phyloP scores from a whole-genome alignment of 352 stramenopile genomes.

The Globisporangium paddicum region DNA sequence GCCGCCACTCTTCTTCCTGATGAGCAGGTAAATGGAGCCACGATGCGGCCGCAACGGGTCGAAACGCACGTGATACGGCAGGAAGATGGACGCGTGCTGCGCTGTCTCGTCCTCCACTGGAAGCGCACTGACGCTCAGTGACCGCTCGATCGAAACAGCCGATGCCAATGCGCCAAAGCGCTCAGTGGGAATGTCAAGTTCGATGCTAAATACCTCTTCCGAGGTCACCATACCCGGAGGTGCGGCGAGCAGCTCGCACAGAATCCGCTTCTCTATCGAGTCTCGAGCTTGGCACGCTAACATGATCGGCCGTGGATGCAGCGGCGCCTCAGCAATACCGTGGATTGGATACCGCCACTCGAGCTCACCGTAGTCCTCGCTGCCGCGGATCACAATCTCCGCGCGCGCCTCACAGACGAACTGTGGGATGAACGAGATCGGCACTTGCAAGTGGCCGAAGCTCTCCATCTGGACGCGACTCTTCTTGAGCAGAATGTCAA shows the following conservation, averaged over 20 bases:
- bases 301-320: slow-evolving; percentile 51
- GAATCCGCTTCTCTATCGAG: slow-evolving; percentile 51
- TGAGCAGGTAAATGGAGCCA: slow-evolving; percentile 60
- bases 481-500: slow-evolving; percentile 78
- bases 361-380: slow-evolving; percentile 61
- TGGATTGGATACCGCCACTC: slow-evolving; percentile 76
- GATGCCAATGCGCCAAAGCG: slow-evolving; percentile 54
- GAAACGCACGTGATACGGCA: slow-evolving; percentile 71
- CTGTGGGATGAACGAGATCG: slow-evolving; percentile 87
- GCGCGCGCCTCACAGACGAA: slow-evolving; percentile 62
- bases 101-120: slow-evolving; percentile 2
- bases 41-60: slow-evolving; percentile 85
- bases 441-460: slow-evolving; percentile 85
- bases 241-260: slow-evolving; percentile 54
- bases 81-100: not conserved
- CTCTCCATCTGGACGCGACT: slow-evolving; percentile 69
- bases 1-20: slow-evolving; percentile 79
- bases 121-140: slow-evolving; percentile 38
- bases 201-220: slow-evolving; percentile 42
- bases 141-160: slow-evolving; percentile 38
- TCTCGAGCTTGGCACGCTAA: slow-evolving; percentile 69
- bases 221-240: slow-evolving; percentile 34
- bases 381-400: slow-evolving; percentile 61
- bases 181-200: slow-evolving; percentile 61
- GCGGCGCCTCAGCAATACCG: slow-evolving; percentile 61